Evolutionary conservation across 345 rosid species (phyloP), one percentile per base, ranked within the genome.

Genomic region (Populus simonii): DNA sequence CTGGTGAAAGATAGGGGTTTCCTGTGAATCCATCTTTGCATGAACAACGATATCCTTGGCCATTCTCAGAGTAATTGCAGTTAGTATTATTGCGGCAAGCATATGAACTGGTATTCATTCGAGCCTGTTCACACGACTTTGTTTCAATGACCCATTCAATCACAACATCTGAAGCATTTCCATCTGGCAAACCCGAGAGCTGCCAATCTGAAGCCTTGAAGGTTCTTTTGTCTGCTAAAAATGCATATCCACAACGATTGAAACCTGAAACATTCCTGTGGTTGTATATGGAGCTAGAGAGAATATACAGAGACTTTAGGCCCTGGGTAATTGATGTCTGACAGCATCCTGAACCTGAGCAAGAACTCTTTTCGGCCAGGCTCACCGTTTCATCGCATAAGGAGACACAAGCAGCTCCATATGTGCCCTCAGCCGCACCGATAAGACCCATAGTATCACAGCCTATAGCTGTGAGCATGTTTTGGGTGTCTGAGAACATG

Each of bases 341-440:
- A 47, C 87, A 84, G 72, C 83, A 84, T 5, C 87, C 87, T 10
- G 69, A 11, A 2, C 84, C 81, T 1, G 84, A 73, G 68, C 87
- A 84, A 43, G 53, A 73, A 45, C 38, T 51, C 1, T 68, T 33
- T 0, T 53, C 51, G 2, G 63, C 33, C 22, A 38, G 7, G 2
- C 43, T n/a, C 27, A 8, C 25, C 1, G 5, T 11, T 18, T 66
- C 49, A 43, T 25, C 16, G 74, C 85, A 81, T 0, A 71, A 1
- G 55, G 85, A 71, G 25, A 59, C 0, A 47, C 87, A 82, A 9
- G 79, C 81, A 11, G 80, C 79, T 4, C 66, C 66, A 6, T 79
- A 79, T 1, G 6, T 66, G 0, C 1, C 36, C 0, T 11, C 25
- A 0, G 3, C 1, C 20, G 79, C 63, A 5, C 2, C 8, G 59